phyloP scores from a whole-genome alignment of 768 basidiomycete genomes.

The Calvatia gigantea region DNA sequence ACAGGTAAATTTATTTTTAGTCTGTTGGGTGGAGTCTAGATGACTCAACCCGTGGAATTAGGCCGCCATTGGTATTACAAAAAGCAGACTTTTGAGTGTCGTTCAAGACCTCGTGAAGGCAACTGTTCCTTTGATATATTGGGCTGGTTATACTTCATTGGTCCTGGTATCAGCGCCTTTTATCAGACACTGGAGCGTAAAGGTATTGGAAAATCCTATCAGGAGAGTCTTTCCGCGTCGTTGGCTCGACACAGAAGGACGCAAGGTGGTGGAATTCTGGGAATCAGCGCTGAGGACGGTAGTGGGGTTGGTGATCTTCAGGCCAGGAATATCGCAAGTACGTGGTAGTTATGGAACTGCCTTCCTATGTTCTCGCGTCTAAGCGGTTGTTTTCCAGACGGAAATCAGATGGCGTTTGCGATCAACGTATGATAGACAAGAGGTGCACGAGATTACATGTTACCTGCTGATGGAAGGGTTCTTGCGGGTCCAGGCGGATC shows the following conservation, averaged over 20 bases:
- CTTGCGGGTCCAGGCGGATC: slow-evolving; percentile 26
- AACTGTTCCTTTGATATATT: slow-evolving; percentile 55
- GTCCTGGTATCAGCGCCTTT: slow-evolving; percentile 55
- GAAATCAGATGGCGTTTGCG: slow-evolving; percentile 73
- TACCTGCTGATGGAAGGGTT: slow-evolving; percentile 52
- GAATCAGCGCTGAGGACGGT: slow-evolving; percentile 68
- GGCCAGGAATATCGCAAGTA: slow-evolving; percentile 75
- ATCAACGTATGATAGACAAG: slow-evolving; percentile 72
- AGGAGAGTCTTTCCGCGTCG: slow-evolving; percentile 60
- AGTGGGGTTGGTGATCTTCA: slow-evolving; percentile 59
- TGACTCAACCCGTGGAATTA: neutral
- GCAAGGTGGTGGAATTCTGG: slow-evolving; percentile 61
- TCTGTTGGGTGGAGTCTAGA: neutral
- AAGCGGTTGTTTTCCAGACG: slow-evolving; percentile 33
- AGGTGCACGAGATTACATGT: slow-evolving; percentile 59
- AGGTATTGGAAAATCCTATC: slow-evolving; percentile 40
- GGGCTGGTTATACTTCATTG: slow-evolving; percentile 58
- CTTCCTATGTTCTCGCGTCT: slow-evolving; percentile 3
- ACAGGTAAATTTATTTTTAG: neutral
- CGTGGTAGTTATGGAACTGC: slow-evolving; percentile 17
- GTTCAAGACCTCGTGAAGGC: slow-evolving; percentile 36
- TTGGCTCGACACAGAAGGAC: slow-evolving; percentile 74
- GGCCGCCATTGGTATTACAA: neutral
- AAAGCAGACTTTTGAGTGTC: neutral
- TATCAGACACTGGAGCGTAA: slow-evolving; percentile 53